Base-by-base conservation (phyloP, 1,139 yeast genomes). In the Diutina siamensis region DNA sequence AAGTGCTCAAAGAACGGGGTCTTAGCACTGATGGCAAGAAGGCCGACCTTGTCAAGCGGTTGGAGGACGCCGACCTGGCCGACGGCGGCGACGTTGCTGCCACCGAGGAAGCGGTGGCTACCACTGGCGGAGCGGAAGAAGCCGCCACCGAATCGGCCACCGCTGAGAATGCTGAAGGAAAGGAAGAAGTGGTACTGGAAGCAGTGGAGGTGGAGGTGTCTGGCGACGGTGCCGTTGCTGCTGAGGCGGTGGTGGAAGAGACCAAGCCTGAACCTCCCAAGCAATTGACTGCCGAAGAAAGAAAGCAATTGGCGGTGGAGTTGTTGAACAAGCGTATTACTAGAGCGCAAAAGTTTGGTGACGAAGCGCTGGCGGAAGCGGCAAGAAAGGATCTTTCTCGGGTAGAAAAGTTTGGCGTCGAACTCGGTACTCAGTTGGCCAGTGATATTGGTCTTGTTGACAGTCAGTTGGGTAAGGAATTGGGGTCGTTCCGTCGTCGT, bases 391-490 rank as follows among this genome's bases (percentile, higher is more conserved):
- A 65, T 53, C 70, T 84, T 55, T 70, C 68, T 32, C 76, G 97
- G 57, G 78, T 87, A 51, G 83, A 82, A 58, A 86, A 85, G 67
- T 88, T 87, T 57, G 97, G 97, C 21, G 78, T 87, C 47, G 83
- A 81, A 51, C 62, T 72, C 28, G 81, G 81, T 48, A 79, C 85
- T 44, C 74, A 82, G 8, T 66, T 83, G 52, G 87, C 88, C 33
- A 68, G 66, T 52, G 88, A 82, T 57, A 68, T 83, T 46, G 88
- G 88, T 0, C 59, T 78, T 47, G 72, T 65, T 46, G 71, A 68
- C 55, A 57, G 53, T 18, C 56, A 61, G 28, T 50, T 52, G 41
- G 50, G 49, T 47, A 48, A 48, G 28, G 54, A 50, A 41, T 64
- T 71, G 55, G 15, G 18, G 18, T 3, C 22, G 9, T 20, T 20